Conservation (phyloP, 148 eudicot genomes). For the Bassia scoparia region DNA sequence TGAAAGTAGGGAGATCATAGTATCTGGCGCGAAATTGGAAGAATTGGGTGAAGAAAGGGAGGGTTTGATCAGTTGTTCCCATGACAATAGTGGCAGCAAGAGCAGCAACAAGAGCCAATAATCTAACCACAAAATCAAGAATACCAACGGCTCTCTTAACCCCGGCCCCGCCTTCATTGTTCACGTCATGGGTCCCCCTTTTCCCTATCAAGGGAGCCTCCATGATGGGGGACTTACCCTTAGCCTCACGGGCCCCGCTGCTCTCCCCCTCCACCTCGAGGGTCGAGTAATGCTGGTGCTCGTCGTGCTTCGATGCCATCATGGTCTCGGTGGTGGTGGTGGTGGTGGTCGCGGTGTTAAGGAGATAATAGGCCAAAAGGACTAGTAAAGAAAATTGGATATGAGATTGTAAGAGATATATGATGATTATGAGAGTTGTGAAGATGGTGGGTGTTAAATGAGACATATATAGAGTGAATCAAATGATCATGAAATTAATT, state of each 20-base stretch:
- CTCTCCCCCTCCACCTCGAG: conserved; percentile 28
- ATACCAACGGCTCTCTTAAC: conserved; percentile 38
- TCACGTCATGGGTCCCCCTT: not conserved
- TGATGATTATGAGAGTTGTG: conserved; percentile 15
- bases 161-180: conserved; percentile 15
- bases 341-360: not conserved
- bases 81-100: conserved; percentile 37
- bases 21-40: conserved; percentile 46
- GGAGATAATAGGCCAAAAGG: not conserved
- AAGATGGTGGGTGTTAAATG: conserved; percentile 2
- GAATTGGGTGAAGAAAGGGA: conserved; percentile 53
- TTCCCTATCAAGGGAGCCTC: conserved; percentile 40
- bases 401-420: not conserved
- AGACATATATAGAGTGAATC: conserved; percentile 14
- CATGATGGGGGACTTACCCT: conserved; percentile 45
- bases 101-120: conserved; percentile 33
- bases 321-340: not conserved
- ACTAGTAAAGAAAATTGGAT: not conserved
- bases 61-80: conserved; percentile 47
- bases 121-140: conserved; percentile 42
- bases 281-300: conserved; percentile 23
- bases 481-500: not conserved
- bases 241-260: conserved; percentile 26
- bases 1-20: conserved; percentile 46
- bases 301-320: conserved; percentile 21